phyloP scores from a whole-genome alignment of 257 asterid species.

The Paulownia fortunei region DNA sequence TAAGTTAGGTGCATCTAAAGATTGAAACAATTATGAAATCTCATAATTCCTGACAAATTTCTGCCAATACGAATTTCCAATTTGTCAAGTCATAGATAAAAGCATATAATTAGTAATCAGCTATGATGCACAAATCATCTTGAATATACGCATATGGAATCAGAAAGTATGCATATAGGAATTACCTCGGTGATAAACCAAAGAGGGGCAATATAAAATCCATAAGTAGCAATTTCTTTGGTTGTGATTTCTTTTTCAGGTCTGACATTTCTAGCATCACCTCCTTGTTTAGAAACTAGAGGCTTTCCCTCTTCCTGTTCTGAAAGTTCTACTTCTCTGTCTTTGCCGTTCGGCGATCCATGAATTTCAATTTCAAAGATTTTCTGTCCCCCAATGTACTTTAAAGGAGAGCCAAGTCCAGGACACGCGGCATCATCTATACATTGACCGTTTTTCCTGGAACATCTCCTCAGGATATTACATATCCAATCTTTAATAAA shows the following conservation, averaged over 20 bases:
- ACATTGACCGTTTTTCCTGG: slow-evolving; percentile 44
- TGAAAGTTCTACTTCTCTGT: slow-evolving; percentile 60
- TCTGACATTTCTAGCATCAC: slow-evolving; percentile 40
- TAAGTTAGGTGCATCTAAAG: slow-evolving; percentile 2
- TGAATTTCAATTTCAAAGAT: slow-evolving; percentile 73
- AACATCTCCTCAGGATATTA: slow-evolving; percentile 56
- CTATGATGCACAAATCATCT: background rate
- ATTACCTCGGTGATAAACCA: slow-evolving; percentile 96
- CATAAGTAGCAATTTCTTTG: slow-evolving; percentile 84
- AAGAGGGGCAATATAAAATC: slow-evolving; percentile 92
- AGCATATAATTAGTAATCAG: background rate
- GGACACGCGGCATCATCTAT: slow-evolving; percentile 40
- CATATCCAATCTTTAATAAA: slow-evolving; percentile 76
- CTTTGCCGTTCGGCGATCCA: slow-evolving; percentile 66
- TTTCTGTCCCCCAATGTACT: slow-evolving; percentile 63
- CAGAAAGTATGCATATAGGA: background rate
- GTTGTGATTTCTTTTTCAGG: slow-evolving; percentile 66
- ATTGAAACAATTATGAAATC: slow-evolving; percentile 8
- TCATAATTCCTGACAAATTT: background rate
- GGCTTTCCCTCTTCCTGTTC: slow-evolving; percentile 70
- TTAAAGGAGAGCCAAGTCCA: slow-evolving; percentile 60
- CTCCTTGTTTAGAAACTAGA: slow-evolving; percentile 58
- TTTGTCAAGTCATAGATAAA: background rate
- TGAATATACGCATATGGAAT: slow-evolving; percentile 8
- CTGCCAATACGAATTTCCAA: background rate